These are phyloP conservation scores for Backusella luteola DNA, from an alignment of 192 early-diverging fungal genomes.

Conservation along the genomic window DNA sequence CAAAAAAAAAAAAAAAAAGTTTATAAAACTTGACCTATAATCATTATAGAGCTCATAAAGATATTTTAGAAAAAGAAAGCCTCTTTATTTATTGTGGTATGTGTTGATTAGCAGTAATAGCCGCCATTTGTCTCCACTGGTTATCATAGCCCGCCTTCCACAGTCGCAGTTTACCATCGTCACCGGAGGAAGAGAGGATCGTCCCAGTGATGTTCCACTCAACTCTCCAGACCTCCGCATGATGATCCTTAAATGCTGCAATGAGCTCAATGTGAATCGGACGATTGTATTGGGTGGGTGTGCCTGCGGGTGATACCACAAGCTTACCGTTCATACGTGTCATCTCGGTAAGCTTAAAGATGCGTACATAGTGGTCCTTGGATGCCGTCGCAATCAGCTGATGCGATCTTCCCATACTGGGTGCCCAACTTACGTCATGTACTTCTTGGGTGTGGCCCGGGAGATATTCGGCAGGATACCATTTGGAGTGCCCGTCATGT, in stretches of 20 bases:
- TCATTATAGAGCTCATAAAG: neutral
- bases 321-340: neutral
- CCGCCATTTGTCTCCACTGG: constrained; percentile 63
- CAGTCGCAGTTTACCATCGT: constrained; percentile 78
- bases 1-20: too few relatives aligned
- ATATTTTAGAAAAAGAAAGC: neutral
- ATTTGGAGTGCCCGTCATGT: constrained; percentile 56
- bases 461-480: constrained; percentile 59
- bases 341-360: constrained; percentile 65
- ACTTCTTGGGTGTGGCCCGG: constrained; percentile 62
- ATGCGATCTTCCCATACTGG: constrained; percentile 70
- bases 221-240: constrained; percentile 74
- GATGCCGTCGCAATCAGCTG: constrained; percentile 83
- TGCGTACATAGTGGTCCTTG: constrained; percentile 73
- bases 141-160: constrained; percentile 68
- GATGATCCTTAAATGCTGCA: constrained; percentile 62
- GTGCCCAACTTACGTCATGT: constrained; percentile 69
- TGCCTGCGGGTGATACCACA: constrained; percentile 16
- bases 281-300: constrained; percentile 28
- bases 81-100: neutral
- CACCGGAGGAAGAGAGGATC: constrained; percentile 73
- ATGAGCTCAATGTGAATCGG: constrained; percentile 55
- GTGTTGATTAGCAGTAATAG: constrained; percentile 53
- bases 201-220: constrained; percentile 89
- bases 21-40: too few relatives aligned